Evolutionary conservation across 2,329 filamentous ascomycete species (phyloP).

Genomic region (Dactylonectria macrodidyma): DNA sequence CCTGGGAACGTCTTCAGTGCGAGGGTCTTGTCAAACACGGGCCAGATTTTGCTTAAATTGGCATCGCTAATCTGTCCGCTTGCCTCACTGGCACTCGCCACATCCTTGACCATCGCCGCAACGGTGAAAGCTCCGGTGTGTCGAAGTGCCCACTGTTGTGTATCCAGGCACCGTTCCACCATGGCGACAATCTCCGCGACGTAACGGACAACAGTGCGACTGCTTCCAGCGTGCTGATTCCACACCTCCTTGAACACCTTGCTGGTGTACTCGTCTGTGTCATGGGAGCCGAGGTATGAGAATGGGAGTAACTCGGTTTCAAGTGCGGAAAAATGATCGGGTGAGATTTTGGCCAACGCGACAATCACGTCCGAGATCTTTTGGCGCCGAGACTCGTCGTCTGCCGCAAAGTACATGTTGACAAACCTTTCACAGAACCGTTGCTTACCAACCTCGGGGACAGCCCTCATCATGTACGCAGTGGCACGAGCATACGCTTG

Average conservation of each 20-base stretch:
- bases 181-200: slow-evolving; percentile 85
- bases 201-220: slow-evolving; percentile 85
- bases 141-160: slow-evolving; percentile 90
- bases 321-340: slow-evolving; percentile 87
- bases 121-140: slow-evolving; percentile 88
- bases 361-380: slow-evolving; percentile 88
- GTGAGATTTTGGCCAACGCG: slow-evolving; percentile 87
- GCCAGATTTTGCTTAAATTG: slow-evolving; percentile 81
- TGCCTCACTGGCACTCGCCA: slow-evolving; percentile 71
- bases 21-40: slow-evolving; percentile 84
- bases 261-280: slow-evolving; percentile 83
- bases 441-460: slow-evolving; percentile 63
- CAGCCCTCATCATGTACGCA: slow-evolving; percentile 83
- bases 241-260: slow-evolving; percentile 89
- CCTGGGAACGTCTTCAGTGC: slow-evolving; percentile 92
- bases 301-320: slow-evolving; percentile 86
- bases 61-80: slow-evolving; percentile 72
- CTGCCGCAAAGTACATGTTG: slow-evolving; percentile 84
- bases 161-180: slow-evolving; percentile 78
- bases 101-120: slow-evolving; percentile 78
- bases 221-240: slow-evolving; percentile 91
- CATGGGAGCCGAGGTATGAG: slow-evolving; percentile 89
- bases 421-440: slow-evolving; percentile 69
- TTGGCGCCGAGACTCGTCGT: slow-evolving; percentile 81
- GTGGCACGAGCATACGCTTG: slow-evolving; percentile 89